phyloP scores from a whole-genome alignment of 108 stramenopile species.

The Schizochytrium sp. region DNA sequence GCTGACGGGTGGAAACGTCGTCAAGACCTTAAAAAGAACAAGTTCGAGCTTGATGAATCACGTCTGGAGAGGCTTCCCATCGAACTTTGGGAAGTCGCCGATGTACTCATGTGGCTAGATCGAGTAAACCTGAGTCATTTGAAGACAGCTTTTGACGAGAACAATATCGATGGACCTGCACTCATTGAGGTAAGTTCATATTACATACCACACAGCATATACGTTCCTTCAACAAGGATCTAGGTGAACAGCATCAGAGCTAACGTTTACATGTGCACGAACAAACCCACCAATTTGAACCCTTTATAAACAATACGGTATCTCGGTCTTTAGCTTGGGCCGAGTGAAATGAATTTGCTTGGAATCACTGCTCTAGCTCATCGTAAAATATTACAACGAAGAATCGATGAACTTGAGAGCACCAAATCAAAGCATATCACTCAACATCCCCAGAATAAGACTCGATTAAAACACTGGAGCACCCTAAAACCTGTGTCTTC shows the following conservation, averaged over 20 bases:
- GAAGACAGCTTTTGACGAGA: neutral
- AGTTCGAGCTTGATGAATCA: neutral
- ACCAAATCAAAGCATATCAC: neutral
- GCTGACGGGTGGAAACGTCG: neutral
- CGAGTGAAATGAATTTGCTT: neutral
- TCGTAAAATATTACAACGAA: neutral
- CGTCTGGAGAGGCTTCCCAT: neutral
- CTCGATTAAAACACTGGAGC: neutral
- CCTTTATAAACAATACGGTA: neutral
- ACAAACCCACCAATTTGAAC: neutral
- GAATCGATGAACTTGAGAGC: neutral
- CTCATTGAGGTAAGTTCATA: neutral
- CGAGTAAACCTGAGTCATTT: neutral
- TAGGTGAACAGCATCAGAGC: neutral
- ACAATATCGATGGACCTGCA: neutral
- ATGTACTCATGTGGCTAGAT: constrained; percentile 24
- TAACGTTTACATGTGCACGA: neutral
- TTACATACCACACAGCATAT: neutral
- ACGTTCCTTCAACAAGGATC: neutral
- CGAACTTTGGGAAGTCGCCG: neutral
- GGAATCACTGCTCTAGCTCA: neutral
- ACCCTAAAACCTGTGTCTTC: neutral
- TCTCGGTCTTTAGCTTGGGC: neutral
- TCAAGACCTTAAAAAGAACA: neutral
- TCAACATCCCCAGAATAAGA: neutral